These are phyloP conservation scores for Aspergillaceae sp. DNA, from an alignment of 2,329 filamentous ascomycete species.

Conservation along the genomic window DNA sequence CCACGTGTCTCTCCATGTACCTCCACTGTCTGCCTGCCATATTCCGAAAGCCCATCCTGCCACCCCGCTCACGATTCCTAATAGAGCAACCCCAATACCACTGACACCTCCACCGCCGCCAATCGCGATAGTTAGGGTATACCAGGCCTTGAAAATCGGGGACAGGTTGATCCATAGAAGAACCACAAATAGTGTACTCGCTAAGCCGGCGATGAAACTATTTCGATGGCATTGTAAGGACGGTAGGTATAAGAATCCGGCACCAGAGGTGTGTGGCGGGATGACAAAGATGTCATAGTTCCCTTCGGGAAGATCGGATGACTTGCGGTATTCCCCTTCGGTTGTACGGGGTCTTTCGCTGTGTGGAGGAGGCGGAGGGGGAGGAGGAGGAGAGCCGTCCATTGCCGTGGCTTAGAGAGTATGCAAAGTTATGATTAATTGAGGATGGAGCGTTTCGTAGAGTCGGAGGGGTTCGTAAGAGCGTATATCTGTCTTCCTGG, in stretches of 20 bases:
- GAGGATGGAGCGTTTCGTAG: neutral
- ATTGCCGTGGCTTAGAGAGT: constrained; percentile 11
- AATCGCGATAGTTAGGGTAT: constrained; percentile 51
- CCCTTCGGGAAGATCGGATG: constrained; percentile 64
- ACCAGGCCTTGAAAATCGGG: constrained; percentile 67
- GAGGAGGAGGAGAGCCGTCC: constrained; percentile 51
- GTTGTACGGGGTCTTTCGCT: constrained; percentile 65
- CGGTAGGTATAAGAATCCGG: constrained; percentile 88
- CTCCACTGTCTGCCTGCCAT: constrained; percentile 43
- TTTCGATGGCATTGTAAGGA: constrained; percentile 78
- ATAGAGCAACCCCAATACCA: constrained; percentile 56
- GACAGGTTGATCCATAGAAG: constrained; percentile 64
- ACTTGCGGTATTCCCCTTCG: constrained; percentile 40
- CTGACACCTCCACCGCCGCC: constrained; percentile 57
- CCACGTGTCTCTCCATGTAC: constrained; percentile 17
- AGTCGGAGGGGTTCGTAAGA: neutral
- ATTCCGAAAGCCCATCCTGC: constrained; percentile 70
- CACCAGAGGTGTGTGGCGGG: constrained; percentile 79
- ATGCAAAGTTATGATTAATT: neutral
- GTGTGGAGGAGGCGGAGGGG: constrained; percentile 64
- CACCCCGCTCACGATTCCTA: constrained; percentile 65
- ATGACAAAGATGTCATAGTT: constrained; percentile 98
- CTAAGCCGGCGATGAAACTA: constrained; percentile 83
- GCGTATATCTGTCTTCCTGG: too few species aligned
- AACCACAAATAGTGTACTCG: constrained; percentile 63